Percentiles rank a stretch among this genome's conserved stretches.
Conservation (phyloP, 805 yeast genomes). For the Metschnikowia baotianmanensis region DNA sequence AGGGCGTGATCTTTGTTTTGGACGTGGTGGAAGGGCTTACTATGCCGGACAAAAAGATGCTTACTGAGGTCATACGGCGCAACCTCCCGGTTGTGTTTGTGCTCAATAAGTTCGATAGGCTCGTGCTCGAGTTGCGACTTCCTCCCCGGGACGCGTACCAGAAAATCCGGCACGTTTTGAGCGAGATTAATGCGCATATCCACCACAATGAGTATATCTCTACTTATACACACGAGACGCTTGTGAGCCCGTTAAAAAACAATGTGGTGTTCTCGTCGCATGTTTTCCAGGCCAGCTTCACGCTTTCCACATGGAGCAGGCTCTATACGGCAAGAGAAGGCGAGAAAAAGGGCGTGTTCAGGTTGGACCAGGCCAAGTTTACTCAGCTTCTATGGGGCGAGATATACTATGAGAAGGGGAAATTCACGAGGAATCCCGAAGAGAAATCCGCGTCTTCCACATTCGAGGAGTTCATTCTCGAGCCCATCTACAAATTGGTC, state of each 20-base stretch:
- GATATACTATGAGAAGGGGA: constrained; percentile 49
- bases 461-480: constrained; percentile 64
- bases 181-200: constrained; percentile 60
- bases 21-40: constrained; percentile 85
- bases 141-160: constrained; percentile 72
- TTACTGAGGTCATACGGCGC: constrained; percentile 51
- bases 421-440: constrained; percentile 38
- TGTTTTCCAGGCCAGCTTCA: constrained; percentile 60
- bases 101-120: constrained; percentile 79
- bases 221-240: constrained; percentile 26
- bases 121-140: constrained; percentile 74
- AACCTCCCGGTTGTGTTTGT: constrained; percentile 57
- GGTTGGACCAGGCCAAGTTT: constrained; percentile 38
- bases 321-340: constrained; percentile 29
- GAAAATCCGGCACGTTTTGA: constrained; percentile 60
- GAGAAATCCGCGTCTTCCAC: constrained; percentile 32
- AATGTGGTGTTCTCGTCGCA: constrained; percentile 79
- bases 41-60: constrained; percentile 46
- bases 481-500: constrained; percentile 77
- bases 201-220: constrained; percentile 27
- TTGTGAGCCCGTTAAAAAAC: constrained; percentile 57
- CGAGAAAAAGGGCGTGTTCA: background rate
- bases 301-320: constrained; percentile 60
- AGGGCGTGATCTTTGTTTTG: constrained; percentile 67
- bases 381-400: constrained; percentile 76